Conservation (phyloP, 2,329 filamentous ascomycete species). For the Epichloe amarillans region DNA sequence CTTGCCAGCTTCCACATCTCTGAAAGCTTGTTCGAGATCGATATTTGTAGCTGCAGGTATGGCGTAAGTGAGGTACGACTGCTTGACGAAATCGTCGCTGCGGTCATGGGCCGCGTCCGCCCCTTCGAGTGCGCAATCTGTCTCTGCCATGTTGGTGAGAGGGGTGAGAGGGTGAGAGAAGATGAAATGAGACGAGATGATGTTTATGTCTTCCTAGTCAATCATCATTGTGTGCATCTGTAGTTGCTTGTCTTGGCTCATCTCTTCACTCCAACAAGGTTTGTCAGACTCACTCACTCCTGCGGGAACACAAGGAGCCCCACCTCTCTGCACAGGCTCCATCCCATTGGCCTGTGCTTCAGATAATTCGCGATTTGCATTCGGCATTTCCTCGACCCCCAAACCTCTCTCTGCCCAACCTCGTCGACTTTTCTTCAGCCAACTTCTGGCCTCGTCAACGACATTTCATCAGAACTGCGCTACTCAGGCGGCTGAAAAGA, state of each 20-base stretch:
- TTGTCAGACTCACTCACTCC: background rate
- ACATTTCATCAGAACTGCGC: background rate
- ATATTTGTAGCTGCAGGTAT: slow-evolving; percentile 44
- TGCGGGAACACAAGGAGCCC: background rate
- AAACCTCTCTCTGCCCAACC: background rate
- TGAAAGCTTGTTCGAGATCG: slow-evolving; percentile 38
- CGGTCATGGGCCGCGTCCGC: slow-evolving; percentile 11
- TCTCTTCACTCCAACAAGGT: background rate
- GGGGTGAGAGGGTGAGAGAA: background rate
- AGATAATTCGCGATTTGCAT: background rate
- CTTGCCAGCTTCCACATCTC: slow-evolving; percentile 27
- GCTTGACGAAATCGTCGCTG: slow-evolving; percentile 34
- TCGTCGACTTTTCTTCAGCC: background rate
- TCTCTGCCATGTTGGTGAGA: slow-evolving; percentile 10
- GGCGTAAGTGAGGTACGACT: slow-evolving; percentile 46
- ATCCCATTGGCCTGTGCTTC: background rate
- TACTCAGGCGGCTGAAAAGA: background rate
- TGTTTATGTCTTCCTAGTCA: slow-evolving; percentile 9
- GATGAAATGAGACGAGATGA: background rate
- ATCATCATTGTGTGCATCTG: background rate
- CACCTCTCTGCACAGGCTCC: background rate
- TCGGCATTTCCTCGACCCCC: background rate
- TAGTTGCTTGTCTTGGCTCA: too few species aligned
- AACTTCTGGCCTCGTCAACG: background rate
- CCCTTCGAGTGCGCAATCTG: slow-evolving; percentile 12